Conservation (phyloP, 768 basidiomycete species). For the Macrolepiota dolichaula region DNA sequence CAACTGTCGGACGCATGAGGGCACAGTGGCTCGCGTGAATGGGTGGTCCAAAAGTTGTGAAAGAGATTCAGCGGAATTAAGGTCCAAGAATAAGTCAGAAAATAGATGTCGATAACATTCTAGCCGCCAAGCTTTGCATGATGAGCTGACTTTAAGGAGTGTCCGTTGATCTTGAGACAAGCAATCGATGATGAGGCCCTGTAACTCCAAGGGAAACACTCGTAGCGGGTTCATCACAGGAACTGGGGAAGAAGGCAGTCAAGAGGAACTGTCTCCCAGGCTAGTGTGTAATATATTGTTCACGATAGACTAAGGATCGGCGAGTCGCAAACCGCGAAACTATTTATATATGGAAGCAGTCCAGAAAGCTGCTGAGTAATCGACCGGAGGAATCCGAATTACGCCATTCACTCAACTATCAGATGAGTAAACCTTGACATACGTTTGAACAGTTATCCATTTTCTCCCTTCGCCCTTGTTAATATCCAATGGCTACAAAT, state of each 20-base stretch:
- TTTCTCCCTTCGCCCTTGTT: neutral
- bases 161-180: constrained; percentile 13
- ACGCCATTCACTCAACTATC: constrained; percentile 16
- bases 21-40: neutral
- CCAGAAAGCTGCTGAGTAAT: neutral
- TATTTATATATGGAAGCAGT: neutral
- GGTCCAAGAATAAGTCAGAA: constrained; percentile 13
- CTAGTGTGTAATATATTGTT: neutral
- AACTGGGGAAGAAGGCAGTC: neutral
- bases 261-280: neutral
- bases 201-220: constrained; percentile 19
- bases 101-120: constrained; percentile 20
- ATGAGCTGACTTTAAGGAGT: constrained; percentile 16
- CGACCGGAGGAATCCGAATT: constrained; percentile 8
- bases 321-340: neutral
- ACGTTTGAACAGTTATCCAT: neutral
- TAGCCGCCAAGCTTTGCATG: constrained; percentile 22
- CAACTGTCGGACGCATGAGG: neutral
- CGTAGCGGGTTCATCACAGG: neutral
- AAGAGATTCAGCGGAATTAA: constrained; percentile 16
- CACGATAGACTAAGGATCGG: neutral
- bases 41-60: constrained; percentile 12
- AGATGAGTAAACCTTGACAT: neutral
- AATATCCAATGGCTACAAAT: constrained; percentile 20
- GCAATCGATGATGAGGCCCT: constrained; percentile 20